phyloP scores from a whole-genome alignment of 768 basidiomycete genomes.

The Suillus brevipes region DNA sequence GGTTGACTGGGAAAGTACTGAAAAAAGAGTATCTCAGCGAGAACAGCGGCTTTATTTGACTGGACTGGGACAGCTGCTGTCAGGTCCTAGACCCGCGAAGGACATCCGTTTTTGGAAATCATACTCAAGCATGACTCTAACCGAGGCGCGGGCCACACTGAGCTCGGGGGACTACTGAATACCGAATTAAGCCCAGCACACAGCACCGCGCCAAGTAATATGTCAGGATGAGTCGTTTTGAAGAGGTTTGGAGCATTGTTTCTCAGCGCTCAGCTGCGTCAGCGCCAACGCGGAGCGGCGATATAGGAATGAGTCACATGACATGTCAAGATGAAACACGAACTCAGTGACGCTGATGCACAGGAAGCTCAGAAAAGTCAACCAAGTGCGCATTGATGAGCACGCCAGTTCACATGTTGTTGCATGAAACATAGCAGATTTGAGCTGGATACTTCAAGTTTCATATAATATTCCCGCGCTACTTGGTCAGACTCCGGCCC shows the following conservation, averaged over 20 bases:
- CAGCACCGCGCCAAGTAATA: background rate
- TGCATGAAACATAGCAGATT: too few species aligned
- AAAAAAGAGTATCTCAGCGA: conserved; percentile 21
- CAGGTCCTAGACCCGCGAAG: background rate
- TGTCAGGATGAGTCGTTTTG: too few species aligned
- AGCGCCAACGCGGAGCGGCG: background rate
- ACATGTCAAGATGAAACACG: background rate
- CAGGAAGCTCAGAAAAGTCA: background rate
- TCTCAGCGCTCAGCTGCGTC: background rate
- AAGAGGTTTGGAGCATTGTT: background rate
- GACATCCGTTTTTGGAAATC: background rate
- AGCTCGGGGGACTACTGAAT: background rate
- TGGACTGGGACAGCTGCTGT: conserved; percentile 1
- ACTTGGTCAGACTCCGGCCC: too few species aligned
- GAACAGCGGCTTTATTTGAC: conserved; percentile 33
- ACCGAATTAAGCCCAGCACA: background rate
- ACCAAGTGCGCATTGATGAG: background rate
- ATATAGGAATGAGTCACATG: background rate
- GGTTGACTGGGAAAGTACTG: conserved; percentile 18
- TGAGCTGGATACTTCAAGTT: too few species aligned
- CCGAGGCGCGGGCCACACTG: too few species aligned
- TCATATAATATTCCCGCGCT: too few species aligned
- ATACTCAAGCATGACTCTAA: too few species aligned
- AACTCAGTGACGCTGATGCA: background rate
- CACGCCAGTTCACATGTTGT: too few species aligned